Evolutionary conservation across 345 rosid species (phyloP), one percentile per base, ranked within the genome.

Genomic region (Dimocarpus longan): DNA sequence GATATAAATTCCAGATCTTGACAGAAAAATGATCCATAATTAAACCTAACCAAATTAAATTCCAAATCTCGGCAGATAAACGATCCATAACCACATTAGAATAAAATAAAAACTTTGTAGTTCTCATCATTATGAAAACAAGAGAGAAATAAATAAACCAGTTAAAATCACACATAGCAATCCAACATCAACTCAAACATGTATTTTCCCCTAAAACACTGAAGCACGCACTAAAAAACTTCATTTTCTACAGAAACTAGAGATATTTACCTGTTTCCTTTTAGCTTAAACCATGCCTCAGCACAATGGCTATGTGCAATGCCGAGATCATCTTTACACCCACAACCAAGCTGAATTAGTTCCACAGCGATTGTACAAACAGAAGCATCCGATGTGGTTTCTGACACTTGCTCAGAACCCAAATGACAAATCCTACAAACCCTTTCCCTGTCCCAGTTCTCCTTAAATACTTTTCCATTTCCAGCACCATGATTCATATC

Each of bases 361-460:
- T 86, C 95, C 57, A 28, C 60, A 70, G 81, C 18, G 56, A 80
- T 78, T 9, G 64, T 28, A 57, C 76, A 78, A 48, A 67, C 74
- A 80, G 70, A 28, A 73, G 69, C 54, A 39, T 76, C 66, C 39
- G 68, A 80, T 18, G 50, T 24, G 24, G 79, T 52, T 81, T 87
- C 90, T 6, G 74, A 56, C 16, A 83, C 66, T 73, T 84, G 93
- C 71, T 93, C 97, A 21, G 91, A 84, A 79, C 72, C 87, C 88
- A 95, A 89, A 79, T 93, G 95, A 82, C 98, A 95, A 78, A 95
- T 95, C 83, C 99, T 88, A 76, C 99, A 95, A 76, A 93, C 87
- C 65, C 70, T 86, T 78, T 92, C 93, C 60, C 87, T 86, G 13
- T 86, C 93, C 24, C 78, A 75, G 43, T 44, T 75, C 79, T 85